Percentiles rank a stretch among this genome's conserved stretches.
phyloP scores from a whole-genome alignment of 257 asterid species.

The Plantago elongata region DNA sequence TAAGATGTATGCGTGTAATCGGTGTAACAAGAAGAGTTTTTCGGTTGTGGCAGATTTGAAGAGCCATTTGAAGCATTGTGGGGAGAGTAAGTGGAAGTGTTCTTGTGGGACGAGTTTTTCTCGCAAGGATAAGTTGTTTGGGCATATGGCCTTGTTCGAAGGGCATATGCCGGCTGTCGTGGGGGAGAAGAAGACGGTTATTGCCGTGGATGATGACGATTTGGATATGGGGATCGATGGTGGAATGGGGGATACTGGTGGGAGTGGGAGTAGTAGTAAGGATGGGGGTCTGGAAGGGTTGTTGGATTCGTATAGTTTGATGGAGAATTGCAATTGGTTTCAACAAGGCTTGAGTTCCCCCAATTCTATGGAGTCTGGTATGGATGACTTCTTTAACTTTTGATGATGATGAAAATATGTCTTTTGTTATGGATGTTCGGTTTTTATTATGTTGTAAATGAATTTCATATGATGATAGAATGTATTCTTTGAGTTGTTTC shows the following conservation, averaged over 20 bases:
- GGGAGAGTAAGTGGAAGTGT: constrained; percentile 83
- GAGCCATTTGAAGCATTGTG: constrained; percentile 85
- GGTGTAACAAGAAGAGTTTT: constrained; percentile 74
- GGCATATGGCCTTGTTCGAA: constrained; percentile 84
- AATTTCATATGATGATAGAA: neutral
- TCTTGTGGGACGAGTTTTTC: constrained; percentile 82
- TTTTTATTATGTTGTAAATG: neutral
- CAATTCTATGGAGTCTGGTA: constrained; percentile 23
- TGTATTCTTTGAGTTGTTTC: constrained; percentile 9
- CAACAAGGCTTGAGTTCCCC: constrained; percentile 44
- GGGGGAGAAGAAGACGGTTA: constrained; percentile 24
- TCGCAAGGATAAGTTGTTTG: constrained; percentile 83
- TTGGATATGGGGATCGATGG: constrained; percentile 16
- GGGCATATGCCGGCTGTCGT: constrained; percentile 87
- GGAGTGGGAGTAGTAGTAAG: neutral
- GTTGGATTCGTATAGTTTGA: constrained; percentile 44
- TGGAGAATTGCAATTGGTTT: constrained; percentile 36
- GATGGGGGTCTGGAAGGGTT: constrained; percentile 32
- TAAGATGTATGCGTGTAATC: constrained; percentile 63
- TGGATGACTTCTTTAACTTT: constrained; percentile 45
- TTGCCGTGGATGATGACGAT: constrained; percentile 23
- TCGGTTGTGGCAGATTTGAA: constrained; percentile 87
- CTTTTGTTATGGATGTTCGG: neutral
- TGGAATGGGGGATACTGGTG: neutral
- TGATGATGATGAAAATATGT: constrained; percentile 16